Base-by-base conservation (phyloP, 2,329 filamentous ascomycete species). In the Sphaerostilbella broomeana region DNA sequence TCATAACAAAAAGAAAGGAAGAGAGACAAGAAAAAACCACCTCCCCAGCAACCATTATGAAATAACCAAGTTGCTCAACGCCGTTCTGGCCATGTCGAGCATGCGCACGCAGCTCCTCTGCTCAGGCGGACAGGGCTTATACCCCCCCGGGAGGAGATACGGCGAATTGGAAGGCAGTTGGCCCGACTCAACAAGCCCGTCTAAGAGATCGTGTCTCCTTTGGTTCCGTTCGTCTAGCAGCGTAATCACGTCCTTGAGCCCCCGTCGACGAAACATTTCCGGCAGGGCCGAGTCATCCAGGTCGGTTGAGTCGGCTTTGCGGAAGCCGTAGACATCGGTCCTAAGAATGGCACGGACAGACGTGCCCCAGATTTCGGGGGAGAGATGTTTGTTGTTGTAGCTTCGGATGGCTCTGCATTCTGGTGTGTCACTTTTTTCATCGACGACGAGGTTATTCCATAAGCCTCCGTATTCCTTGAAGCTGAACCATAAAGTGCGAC, bases 291-390 rank as follows among this genome's bases (percentile, higher is more conserved):
- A 11, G n/a, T 11, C 4, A 15, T 15, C 31, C 6, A 33, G 16
- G 36, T 34, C 31, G 8, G 13, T 6, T 4, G 49, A 46, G 30
- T 47, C 43, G 13, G 17, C 18, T 7, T 34, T 19, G 13, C 55
- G 51, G 19, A 73, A 51, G 0, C 77, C 77, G 52, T 80, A 77
- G 6, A 81, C 68, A 49, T 81, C 77, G 10, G 73, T 49, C 42
- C 68, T 69, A 13, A 81, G 57, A 40, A 81, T 58, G 2, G 70
- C 70, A 11, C 75, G 65, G 27, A 79, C 66, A 2, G 66, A 65
- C 6, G 65, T 60, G 24, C 75, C 62, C 77, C 77, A 81, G 47
- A 69, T 55, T 4, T 62, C 56, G 0, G 77, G 74, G 19, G 70
- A 62, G 57, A 80, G 66, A 28, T 63, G 56, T 11, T 61, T 56